Conservation (phyloP, 768 basidiomycete species). For the Xerocomellus dryophilus region DNA sequence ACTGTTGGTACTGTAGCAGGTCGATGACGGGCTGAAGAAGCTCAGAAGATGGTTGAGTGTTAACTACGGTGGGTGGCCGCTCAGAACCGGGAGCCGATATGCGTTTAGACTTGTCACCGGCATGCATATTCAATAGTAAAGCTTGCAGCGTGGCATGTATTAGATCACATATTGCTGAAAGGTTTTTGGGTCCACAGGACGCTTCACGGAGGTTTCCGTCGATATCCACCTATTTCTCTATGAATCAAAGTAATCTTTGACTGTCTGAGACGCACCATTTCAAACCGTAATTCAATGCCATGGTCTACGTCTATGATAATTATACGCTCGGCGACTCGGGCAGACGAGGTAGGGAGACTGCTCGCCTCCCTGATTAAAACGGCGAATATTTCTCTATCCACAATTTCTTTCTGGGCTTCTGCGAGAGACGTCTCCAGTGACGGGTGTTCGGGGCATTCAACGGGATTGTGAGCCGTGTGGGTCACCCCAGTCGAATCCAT, state of each 20-base stretch:
- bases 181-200: constrained; percentile 12
- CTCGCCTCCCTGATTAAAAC: constrained; percentile 75
- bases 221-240: constrained; percentile 33
- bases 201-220: constrained; percentile 15
- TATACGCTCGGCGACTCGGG: constrained; percentile 73
- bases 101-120: constrained; percentile 42
- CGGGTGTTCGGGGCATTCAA: constrained; percentile 29
- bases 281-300: constrained; percentile 64
- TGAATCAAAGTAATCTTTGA: constrained; percentile 2
- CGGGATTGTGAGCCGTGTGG: constrained; percentile 37
- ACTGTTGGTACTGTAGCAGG: constrained; percentile 73
- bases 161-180: constrained; percentile 54
- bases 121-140: constrained; percentile 62
- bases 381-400: constrained; percentile 80
- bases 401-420: constrained; percentile 64
- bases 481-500: constrained; percentile 34
- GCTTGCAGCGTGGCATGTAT: constrained; percentile 64
- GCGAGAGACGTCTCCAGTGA: constrained; percentile 52
- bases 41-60: constrained; percentile 35
- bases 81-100: constrained; percentile 28
- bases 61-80: constrained; percentile 23
- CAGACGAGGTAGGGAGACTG: constrained; percentile 68
- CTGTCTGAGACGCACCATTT: constrained; percentile 51
- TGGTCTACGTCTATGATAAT: constrained; percentile 77
- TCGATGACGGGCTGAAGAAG: constrained; percentile 77